A percentile compares a stretch with the other conserved stretches of the same genome.
phyloP scores from a whole-genome alignment of 1,284 basidiomycete species.

The Rhizoctonia solani region DNA sequence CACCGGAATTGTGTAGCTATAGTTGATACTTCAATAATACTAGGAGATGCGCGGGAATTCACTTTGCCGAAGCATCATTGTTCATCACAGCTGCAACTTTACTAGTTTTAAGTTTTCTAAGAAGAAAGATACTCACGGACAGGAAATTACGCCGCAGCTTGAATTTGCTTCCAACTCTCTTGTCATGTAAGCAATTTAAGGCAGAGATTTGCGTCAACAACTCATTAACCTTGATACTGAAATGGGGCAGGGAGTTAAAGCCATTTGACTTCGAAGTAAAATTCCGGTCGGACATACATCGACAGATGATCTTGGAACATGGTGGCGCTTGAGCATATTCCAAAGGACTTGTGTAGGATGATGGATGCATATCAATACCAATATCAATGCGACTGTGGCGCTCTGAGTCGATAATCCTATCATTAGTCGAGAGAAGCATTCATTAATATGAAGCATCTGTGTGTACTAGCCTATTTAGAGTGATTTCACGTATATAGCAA shows the following conservation, averaged over 20 bases:
- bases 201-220: not conserved
- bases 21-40: too few relatives aligned
- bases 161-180: not conserved
- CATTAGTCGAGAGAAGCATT: too few relatives aligned
- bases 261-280: conserved; percentile 15
- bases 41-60: conserved; percentile 17
- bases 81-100: conserved; percentile 6
- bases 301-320: conserved; percentile 1
- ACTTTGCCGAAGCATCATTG: conserved; percentile 7
- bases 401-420: too few relatives aligned
- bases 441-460: too few relatives aligned
- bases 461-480: too few relatives aligned
- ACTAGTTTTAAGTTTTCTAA: not conserved
- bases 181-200: not conserved
- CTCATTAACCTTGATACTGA: not conserved
- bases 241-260: not conserved
- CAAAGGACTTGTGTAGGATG: not conserved
- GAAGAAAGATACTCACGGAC: not conserved
- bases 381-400: too few relatives aligned
- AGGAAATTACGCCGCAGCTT: not conserved
- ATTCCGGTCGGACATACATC: not conserved
- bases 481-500: too few relatives aligned
- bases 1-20: not conserved
- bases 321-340: not conserved
- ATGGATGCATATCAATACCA: not conserved